Percentiles rank a stretch among this genome's conserved stretches.
phyloP scores from a whole-genome alignment of 2,329 filamentous ascomycete species.

The Cytospora mali region DNA sequence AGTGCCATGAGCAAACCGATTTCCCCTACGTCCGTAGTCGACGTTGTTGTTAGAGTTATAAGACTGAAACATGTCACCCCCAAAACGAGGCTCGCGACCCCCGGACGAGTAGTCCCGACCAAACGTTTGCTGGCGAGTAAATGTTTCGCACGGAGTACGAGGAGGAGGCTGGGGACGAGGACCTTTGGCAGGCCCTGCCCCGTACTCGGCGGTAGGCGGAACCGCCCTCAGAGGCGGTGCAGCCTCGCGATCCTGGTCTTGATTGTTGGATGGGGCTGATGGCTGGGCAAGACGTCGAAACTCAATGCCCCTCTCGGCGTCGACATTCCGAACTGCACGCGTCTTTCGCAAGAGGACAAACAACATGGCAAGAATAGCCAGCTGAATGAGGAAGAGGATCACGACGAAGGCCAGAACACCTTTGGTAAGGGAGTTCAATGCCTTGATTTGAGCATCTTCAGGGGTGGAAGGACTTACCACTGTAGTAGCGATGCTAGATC shows the following conservation, averaged over 20 bases:
- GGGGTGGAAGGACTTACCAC: too few relatives aligned
- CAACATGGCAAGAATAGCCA: background rate
- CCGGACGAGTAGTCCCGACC: background rate
- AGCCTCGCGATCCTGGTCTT: background rate
- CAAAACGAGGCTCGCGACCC: background rate
- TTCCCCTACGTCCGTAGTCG: constrained; percentile 1
- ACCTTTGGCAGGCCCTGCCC: too few relatives aligned
- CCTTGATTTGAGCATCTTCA: too few relatives aligned
- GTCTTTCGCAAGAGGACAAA: background rate
- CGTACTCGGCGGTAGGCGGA: too few relatives aligned
- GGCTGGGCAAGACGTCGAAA: background rate
- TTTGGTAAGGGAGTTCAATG: too few relatives aligned
- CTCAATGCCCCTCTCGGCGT: background rate
- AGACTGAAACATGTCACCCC: background rate
- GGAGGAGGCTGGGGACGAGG: too few relatives aligned
- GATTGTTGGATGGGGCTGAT: background rate
- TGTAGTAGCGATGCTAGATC: too few relatives aligned
- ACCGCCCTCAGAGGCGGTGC: too few relatives aligned
- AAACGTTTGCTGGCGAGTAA: background rate
- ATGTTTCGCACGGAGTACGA: background rate
- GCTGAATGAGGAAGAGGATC: background rate
- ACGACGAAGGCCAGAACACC: background rate
- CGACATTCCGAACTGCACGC: background rate
- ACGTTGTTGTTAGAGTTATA: background rate
- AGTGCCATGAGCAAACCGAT: constrained; percentile 2